Percentiles rank a stretch among this genome's conserved stretches.
These are phyloP conservation scores for Coffea canephora DNA, from an alignment of 257 asterid genomes.

Conservation along the genomic window DNA sequence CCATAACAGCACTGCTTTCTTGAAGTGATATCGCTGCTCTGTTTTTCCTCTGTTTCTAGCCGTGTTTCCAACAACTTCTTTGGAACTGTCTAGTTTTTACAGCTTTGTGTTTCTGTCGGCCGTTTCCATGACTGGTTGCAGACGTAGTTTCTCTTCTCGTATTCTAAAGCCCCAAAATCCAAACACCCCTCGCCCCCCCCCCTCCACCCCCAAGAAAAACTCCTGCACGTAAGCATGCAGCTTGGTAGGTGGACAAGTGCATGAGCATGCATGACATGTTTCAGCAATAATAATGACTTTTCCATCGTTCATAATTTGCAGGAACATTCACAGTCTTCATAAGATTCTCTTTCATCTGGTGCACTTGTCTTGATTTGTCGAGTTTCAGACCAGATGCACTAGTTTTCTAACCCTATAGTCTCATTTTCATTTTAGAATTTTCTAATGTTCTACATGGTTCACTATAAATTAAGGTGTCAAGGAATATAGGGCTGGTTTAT, in stretches of 20 bases:
- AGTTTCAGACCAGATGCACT: background rate
- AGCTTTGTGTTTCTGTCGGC: background rate
- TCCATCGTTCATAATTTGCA: background rate
- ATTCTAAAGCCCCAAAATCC: too few relatives aligned
- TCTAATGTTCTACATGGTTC: background rate
- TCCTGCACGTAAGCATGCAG: background rate
- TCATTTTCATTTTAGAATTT: background rate
- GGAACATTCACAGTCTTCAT: background rate
- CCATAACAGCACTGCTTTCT: background rate
- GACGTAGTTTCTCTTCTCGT: background rate
- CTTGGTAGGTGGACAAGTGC: background rate
- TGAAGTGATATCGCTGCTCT: background rate
- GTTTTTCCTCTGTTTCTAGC: background rate
- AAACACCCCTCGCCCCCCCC: background rate
- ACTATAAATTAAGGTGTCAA: conserved; percentile 25
- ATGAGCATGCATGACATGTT: conserved; percentile 1
- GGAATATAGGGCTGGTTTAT: conserved; percentile 39
- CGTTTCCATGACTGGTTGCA: background rate
- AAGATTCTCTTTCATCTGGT: background rate
- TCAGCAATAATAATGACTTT: background rate
- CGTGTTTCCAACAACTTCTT: background rate
- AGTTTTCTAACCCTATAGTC: background rate
- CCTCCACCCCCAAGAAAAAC: background rate
- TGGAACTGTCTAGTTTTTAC: background rate
- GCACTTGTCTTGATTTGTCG: background rate